Percentiles rank a stretch among this genome's conserved stretches.
Evolutionary conservation across 2,329 filamentous ascomycete species (phyloP).

Genomic region (Neobulgaria alba): DNA sequence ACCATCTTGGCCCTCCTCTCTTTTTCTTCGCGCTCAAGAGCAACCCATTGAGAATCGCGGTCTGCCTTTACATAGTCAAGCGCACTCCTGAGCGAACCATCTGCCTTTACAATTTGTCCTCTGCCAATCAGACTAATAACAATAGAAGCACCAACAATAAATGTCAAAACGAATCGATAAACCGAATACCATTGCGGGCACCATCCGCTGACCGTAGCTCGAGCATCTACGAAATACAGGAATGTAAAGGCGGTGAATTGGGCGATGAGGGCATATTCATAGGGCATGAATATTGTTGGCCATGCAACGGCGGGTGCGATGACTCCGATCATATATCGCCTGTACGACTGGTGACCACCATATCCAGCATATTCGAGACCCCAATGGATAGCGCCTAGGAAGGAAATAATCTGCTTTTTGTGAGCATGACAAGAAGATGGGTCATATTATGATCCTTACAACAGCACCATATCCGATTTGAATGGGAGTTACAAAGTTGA

Average conservation of each 20-base stretch:
- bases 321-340: conserved; percentile 77
- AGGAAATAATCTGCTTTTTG: conserved; percentile 66
- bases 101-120: conserved; percentile 44
- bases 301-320: conserved; percentile 73
- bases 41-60: conserved; percentile 23
- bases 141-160: conserved; percentile 77
- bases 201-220: conserved; percentile 66
- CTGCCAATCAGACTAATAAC: conserved; percentile 74
- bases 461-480: conserved; percentile 89
- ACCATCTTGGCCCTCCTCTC: conserved; percentile 14
- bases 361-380: conserved; percentile 75
- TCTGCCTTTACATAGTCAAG: conserved; percentile 24
- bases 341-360: conserved; percentile 59
- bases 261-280: conserved; percentile 75
- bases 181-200: conserved; percentile 77
- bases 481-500: conserved; percentile 72
- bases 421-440: conserved; percentile 5
- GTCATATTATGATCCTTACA: conserved; percentile 37
- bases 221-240: conserved; percentile 77
- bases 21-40: conserved; percentile 25
- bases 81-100: conserved; percentile 24
- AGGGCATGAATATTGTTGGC: conserved; percentile 78
- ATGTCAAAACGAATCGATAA: conserved; percentile 88
- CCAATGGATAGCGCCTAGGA: conserved; percentile 90
- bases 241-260: conserved; percentile 81